Base-by-base conservation (phyloP, 2,329 filamentous ascomycete genomes). In the Hortaea werneckii region DNA sequence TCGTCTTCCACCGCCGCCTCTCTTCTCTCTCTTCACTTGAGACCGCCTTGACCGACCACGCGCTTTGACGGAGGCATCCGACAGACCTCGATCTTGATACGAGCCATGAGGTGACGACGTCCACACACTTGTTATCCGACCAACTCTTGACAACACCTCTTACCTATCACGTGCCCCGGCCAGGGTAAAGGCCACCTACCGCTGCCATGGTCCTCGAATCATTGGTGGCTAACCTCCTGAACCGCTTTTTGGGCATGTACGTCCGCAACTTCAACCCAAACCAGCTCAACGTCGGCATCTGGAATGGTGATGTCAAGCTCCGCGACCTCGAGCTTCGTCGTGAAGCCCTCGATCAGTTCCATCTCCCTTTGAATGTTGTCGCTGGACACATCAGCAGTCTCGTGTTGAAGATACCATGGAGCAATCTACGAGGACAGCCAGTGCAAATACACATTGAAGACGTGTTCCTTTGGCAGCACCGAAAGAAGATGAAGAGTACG, bases 231-330 rank as follows among this genome's bases (percentile, higher is more conserved):
- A 94, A 90, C 70, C 77, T 99, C 74, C 83, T 99, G 59, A 98
- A 98, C 74, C 85, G 94, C 74, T 96, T 98, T 71, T 73, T 99
- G 79, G 94, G 92, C 77, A 95, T 96, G 85, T 98, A 98, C 68
- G 90, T 99, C 68, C 89, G 94, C 77, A 96, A 98, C 70, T 98
- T 99, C 66, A 92, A 99, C 68, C 87, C 92, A 45, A 85, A 87
- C 61, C 92, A 98, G 73, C 78, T 99, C 55, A 98, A 98, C 65
- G 89, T 98, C 53, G 92, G 94, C 53, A 98, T 98, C 61, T 98
- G 90, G 92, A 94, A 87, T 20, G 92, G 94, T 58, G 92, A 99
- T 72, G 92, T 98, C 60, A 95, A 94, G 70, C 77, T 99, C 40
- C 82, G 83, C 50, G 83, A 98, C 60, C 82, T 99, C 48, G 86